Evolutionary conservation across 352 stramenopile species (phyloP), one percentile per base, ranked within the genome.

Genomic region (Albugo laibachii): DNA sequence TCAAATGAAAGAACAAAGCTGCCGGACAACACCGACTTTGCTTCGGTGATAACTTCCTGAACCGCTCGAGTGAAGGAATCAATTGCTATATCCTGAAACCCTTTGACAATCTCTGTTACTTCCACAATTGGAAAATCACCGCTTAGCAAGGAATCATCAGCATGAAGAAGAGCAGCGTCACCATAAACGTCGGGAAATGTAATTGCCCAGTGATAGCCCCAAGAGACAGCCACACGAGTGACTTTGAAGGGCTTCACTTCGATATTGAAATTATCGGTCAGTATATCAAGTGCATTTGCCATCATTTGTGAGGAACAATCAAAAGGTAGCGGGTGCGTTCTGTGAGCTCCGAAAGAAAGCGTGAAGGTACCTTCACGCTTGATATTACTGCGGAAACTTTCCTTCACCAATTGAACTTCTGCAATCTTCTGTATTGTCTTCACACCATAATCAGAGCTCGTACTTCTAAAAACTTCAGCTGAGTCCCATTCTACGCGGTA

Each of bases 21-120:
- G 0, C 88, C 93, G 13, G 53, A 59, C 0, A 96, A 44, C 10
- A 49, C 31, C 10, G 60, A 56, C 48, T 64, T 56, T 0, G 77
- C 65, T 31, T 79, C 65, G 13, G 84, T 80, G 39, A 59, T 77
- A 34, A 97, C 66, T 19, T 88, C 89, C 63, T 97, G 89, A 18
- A 96, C 73, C 61, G 97, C 93, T 51, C 92, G 79, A 0, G 89
- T 97, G 64, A 95, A 98, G 43, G 92, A 65, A 6, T 82, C 83
- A 11, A 91, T 87, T 36, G 84, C 81, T 20, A 97, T 69, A 56
- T 96, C 85, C 34, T 66, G 67, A 34, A 65, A 76, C 0, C 91
- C 91, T n/a, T 59, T 48, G 0, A 62, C 59, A 13, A 92, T 47
- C 57, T 97, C 84, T 12, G 52, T 56, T 6, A 97, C 83, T 5